Conservation (phyloP, 495 filamentous ascomycete genomes). For the Collariella sp. region DNA sequence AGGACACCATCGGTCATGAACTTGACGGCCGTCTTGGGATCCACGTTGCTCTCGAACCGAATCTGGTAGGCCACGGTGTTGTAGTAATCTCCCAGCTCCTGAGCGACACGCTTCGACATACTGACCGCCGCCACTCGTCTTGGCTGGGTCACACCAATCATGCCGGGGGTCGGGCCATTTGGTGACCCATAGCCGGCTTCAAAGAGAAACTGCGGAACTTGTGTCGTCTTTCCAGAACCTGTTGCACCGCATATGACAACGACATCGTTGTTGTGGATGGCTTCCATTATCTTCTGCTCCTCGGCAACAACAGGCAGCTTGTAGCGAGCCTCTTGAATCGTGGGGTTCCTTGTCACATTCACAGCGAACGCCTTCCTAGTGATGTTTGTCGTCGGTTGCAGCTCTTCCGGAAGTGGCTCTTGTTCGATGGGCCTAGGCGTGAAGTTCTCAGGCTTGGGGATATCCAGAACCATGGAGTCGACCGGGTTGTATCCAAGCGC, state of each 20-base stretch:
- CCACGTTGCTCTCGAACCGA: constrained; percentile 78
- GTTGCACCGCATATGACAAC: constrained; percentile 94
- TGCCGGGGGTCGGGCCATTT: constrained; percentile 68
- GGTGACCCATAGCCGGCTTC: constrained; percentile 86
- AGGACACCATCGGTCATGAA: constrained; percentile 99
- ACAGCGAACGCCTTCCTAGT: constrained; percentile 71
- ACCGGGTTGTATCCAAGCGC: constrained; percentile 45
- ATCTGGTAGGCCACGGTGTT: constrained; percentile 83
- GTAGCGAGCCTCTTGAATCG: constrained; percentile 70
- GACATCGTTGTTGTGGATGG: constrained; percentile 76
- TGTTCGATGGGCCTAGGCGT: constrained; percentile 53
- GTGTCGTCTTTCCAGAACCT: constrained; percentile 94
- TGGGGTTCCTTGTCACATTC: constrained; percentile 55
- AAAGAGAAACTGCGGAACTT: constrained; percentile 90
- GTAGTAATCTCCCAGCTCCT: constrained; percentile 67
- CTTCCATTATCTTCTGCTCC: constrained; percentile 98
- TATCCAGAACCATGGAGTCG: constrained; percentile 28
- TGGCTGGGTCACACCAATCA: constrained; percentile 93
- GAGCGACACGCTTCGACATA: constrained; percentile 85
- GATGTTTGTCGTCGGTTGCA: constrained; percentile 54
- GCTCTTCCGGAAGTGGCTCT: constrained; percentile 68
- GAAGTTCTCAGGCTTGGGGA: constrained; percentile 45
- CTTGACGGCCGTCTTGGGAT: constrained; percentile 84
- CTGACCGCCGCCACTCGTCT: constrained; percentile 87
- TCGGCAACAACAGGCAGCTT: constrained; percentile 84